Conservation (phyloP, 148 eudicot species). For the Beta vulgaris region DNA sequence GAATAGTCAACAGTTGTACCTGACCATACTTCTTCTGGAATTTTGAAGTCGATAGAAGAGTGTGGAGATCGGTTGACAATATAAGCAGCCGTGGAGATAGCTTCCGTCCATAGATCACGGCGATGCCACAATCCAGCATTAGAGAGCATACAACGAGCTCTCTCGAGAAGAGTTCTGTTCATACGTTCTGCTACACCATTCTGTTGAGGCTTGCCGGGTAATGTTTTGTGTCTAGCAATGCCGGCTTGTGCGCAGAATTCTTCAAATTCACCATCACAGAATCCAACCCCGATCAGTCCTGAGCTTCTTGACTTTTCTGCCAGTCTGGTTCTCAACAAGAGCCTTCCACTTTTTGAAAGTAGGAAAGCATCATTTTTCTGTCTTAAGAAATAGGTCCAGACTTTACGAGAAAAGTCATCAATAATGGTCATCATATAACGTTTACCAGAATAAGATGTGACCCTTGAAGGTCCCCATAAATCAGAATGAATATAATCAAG, state of each 20-base stretch:
- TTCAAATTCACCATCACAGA: background rate
- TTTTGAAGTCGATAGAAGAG: background rate
- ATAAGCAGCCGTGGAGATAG: background rate
- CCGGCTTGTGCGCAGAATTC: background rate
- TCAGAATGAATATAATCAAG: too few species aligned
- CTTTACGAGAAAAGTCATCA: too few species aligned
- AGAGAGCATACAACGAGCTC: background rate
- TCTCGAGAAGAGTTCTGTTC: background rate
- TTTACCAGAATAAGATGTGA: too few species aligned
- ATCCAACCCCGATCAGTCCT: too few species aligned
- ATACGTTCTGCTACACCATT: background rate
- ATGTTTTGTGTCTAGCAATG: background rate
- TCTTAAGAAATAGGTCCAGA: too few species aligned
- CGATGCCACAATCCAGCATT: background rate
- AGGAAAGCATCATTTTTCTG: too few species aligned
- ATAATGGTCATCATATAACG: too few species aligned
- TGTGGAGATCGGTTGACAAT: background rate
- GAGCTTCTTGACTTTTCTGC: too few species aligned
- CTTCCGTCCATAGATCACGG: background rate
- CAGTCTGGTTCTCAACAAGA: too few species aligned
- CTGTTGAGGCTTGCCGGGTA: background rate
- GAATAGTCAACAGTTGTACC: background rate
- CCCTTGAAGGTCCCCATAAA: too few species aligned
- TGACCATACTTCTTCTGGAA: background rate
- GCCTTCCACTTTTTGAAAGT: too few species aligned